phyloP scores from a whole-genome alignment of 495 filamentous ascomycete genomes.

The Xylona heveae region DNA sequence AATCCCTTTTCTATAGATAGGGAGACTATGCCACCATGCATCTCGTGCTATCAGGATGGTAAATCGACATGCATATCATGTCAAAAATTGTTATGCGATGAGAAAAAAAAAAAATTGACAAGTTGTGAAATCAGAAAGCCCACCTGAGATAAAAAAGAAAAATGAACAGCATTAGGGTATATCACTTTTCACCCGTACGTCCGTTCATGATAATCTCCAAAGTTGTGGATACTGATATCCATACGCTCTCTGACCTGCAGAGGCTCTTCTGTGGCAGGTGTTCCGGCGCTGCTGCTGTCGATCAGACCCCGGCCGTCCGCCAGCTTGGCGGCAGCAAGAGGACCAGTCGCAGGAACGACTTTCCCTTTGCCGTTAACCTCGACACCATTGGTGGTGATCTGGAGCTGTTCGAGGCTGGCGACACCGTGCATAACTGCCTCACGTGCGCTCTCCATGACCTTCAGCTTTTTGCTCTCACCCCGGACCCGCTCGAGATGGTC shows the following conservation, averaged over 20 bases:
- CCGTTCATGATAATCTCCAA: conserved; percentile 32
- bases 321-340: conserved; percentile 5
- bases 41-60: too few relatives aligned
- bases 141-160: too few relatives aligned
- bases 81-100: too few relatives aligned
- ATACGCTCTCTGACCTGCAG: conserved; percentile 28
- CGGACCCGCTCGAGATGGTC: conserved; percentile 58
- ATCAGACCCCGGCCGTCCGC: not conserved
- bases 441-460: conserved; percentile 45
- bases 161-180: too few relatives aligned
- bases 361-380: conserved; percentile 33
- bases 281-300: conserved; percentile 2
- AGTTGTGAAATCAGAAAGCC: too few relatives aligned
- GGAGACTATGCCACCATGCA: too few relatives aligned
- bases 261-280: conserved; percentile 12
- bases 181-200: too few relatives aligned
- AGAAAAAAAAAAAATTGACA: too few relatives aligned
- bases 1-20: too few relatives aligned
- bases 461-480: conserved; percentile 51
- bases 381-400: conserved; percentile 40
- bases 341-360: conserved; percentile 21
- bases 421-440: conserved; percentile 41
- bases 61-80: too few relatives aligned
- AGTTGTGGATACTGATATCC: conserved; percentile 40
- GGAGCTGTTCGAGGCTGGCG: conserved; percentile 36